These are phyloP conservation scores for Tripterygium wilfordii DNA, from an alignment of 177 flowering plant species.

Conservation along the genomic window DNA sequence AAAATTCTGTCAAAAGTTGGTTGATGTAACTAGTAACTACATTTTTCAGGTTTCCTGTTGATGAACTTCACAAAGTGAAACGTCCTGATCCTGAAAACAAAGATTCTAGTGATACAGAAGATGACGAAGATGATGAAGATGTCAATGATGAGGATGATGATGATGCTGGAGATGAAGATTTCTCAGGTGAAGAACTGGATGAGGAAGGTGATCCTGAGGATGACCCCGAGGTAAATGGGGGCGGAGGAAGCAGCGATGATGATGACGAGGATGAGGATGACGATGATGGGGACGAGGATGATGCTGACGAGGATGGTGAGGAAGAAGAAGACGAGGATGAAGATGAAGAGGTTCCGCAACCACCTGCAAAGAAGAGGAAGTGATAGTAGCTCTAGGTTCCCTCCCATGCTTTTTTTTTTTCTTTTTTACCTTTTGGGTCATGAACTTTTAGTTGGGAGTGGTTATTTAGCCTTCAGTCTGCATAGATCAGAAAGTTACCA, in stretches of 20 bases:
- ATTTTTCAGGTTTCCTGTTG: constrained; percentile 40
- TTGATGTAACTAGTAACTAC: not conserved
- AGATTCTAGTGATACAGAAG: constrained; percentile 65
- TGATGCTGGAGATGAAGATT: constrained; percentile 47
- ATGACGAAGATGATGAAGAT: constrained; percentile 50
- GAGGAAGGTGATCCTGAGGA: constrained; percentile 23
- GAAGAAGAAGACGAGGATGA: constrained; percentile 2
- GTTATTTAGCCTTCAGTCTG: too few relatives aligned
- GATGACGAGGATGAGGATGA: constrained; percentile 40
- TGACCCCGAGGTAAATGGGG: constrained; percentile 20
- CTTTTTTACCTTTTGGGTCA: too few relatives aligned
- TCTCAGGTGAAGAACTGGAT: constrained; percentile 34
- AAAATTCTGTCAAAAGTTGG: not conserved
- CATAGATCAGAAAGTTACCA: too few relatives aligned
- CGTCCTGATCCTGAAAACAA: constrained; percentile 36
- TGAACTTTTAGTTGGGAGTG: too few relatives aligned
- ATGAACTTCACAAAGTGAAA: constrained; percentile 33
- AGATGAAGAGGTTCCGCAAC: constrained; percentile 4
- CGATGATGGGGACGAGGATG: constrained; percentile 17
- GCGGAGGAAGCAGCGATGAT: constrained; percentile 19
- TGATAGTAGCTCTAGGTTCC: not conserved
- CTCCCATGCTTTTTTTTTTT: too few relatives aligned
- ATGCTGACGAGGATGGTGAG: not conserved
- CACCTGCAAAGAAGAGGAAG: constrained; percentile 4
- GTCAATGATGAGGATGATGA: constrained; percentile 25